Conservation (phyloP, 2,329 filamentous ascomycete genomes). For the Epichloe amarillans region DNA sequence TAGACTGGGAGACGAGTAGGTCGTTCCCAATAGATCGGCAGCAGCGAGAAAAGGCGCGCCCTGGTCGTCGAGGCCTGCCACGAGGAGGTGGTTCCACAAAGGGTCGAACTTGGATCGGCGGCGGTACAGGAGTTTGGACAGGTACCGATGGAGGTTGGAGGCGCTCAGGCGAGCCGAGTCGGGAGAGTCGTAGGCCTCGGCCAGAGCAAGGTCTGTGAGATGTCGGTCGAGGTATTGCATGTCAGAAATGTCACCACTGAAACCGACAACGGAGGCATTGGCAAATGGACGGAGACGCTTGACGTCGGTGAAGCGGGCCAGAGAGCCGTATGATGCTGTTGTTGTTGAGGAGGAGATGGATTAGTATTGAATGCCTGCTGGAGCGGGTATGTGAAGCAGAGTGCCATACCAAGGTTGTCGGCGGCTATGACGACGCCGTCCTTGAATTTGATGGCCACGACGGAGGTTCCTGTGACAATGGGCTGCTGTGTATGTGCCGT, state of each 20-base stretch:
- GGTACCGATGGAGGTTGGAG: constrained; percentile 91
- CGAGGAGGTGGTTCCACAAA: constrained; percentile 89
- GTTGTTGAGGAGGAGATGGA: constrained; percentile 1
- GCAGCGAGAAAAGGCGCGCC: constrained; percentile 79
- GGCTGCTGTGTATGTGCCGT: constrained; percentile 83
- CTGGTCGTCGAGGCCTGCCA: constrained; percentile 73
- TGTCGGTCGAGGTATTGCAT: constrained; percentile 98
- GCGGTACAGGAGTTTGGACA: constrained; percentile 90
- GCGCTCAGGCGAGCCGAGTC: constrained; percentile 53
- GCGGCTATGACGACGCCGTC: constrained; percentile 93
- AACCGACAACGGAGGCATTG: constrained; percentile 71
- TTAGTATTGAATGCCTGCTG: not conserved
- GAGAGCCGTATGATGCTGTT: constrained; percentile 88
- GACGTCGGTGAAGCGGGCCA: constrained; percentile 91
- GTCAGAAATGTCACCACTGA: constrained; percentile 94
- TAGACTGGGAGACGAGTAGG: constrained; percentile 74
- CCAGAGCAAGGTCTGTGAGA: constrained; percentile 72
- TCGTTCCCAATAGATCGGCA: constrained; percentile 85
- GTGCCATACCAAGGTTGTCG: constrained; percentile 70
- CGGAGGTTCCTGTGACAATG: constrained; percentile 92
- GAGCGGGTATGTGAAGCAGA: not conserved
- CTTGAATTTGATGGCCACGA: constrained; percentile 89
- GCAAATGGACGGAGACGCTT: constrained; percentile 89
- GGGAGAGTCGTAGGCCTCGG: constrained; percentile 63
- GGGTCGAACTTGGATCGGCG: constrained; percentile 93